Percentiles rank a stretch among this genome's conserved stretches.
These are phyloP conservation scores for Prunella vulgaris DNA, from an alignment of 257 asterid species.

Conservation along the genomic window DNA sequence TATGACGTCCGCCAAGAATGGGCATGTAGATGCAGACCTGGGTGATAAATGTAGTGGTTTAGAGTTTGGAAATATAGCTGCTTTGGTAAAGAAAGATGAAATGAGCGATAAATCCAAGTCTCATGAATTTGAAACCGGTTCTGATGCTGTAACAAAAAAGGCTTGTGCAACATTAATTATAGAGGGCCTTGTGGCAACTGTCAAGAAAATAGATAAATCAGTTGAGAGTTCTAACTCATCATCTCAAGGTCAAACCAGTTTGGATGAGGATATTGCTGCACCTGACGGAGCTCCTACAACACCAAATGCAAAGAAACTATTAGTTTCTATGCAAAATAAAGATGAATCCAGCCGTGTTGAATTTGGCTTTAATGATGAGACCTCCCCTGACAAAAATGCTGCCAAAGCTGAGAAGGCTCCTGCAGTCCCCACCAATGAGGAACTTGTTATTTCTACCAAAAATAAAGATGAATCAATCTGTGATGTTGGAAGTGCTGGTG, in stretches of 20 bases:
- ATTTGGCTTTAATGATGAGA: too few species aligned
- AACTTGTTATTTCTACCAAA: constrained; percentile 14
- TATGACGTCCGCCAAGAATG: constrained; percentile 17
- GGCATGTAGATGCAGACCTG: not conserved
- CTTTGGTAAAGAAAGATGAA: constrained; percentile 30
- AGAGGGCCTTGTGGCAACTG: constrained; percentile 4
- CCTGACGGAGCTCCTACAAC: too few species aligned
- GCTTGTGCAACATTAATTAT: constrained; percentile 8
- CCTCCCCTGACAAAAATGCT: too few species aligned
- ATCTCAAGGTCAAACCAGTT: too few species aligned
- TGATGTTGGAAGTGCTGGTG: constrained; percentile 12
- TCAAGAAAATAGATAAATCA: too few species aligned
- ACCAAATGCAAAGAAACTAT: not conserved
- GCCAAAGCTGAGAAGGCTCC: not conserved
- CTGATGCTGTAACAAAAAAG: not conserved
- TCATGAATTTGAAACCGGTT: not conserved
- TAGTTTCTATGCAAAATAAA: constrained; percentile 1
- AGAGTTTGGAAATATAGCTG: constrained; percentile 25
- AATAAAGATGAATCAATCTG: constrained; percentile 20
- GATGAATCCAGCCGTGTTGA: constrained; percentile 1
- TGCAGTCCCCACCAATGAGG: constrained; percentile 16
- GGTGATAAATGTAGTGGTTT: constrained; percentile 11
- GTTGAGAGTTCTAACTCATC: too few species aligned
- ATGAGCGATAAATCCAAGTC: constrained; percentile 24
- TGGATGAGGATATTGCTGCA: too few species aligned